Evolutionary conservation across 2,329 filamentous ascomycete species (phyloP).

Genomic region (Aspergillus pseudoterreus): DNA sequence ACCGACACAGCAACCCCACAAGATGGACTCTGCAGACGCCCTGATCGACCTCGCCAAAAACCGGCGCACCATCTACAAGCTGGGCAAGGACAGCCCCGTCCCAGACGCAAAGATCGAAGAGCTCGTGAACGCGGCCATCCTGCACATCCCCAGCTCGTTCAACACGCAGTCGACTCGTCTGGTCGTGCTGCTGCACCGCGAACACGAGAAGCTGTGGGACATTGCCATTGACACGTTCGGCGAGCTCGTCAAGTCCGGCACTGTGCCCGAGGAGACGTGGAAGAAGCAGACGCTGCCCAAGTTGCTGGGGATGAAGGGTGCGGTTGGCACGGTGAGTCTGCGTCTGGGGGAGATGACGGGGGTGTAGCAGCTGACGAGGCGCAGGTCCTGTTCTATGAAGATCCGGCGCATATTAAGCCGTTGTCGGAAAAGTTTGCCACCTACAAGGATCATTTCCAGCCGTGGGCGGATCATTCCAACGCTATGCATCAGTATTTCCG

Average conservation of each 20-base stretch:
- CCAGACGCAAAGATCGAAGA: slow-evolving; percentile 35
- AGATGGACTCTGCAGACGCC: slow-evolving; percentile 11
- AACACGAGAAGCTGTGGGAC: slow-evolving; percentile 88
- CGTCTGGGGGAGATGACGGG: too few relatives aligned
- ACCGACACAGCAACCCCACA: background rate
- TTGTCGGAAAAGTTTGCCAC: slow-evolving; percentile 66
- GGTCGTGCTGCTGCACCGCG: slow-evolving; percentile 72
- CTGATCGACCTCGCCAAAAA: slow-evolving; percentile 30
- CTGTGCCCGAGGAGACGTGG: slow-evolving; percentile 52
- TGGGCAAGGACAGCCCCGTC: slow-evolving; percentile 32
- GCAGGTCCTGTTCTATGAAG: slow-evolving; percentile 77
- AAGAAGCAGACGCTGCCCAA: slow-evolving; percentile 44
- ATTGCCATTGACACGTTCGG: slow-evolving; percentile 63
- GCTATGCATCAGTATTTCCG: slow-evolving; percentile 76
- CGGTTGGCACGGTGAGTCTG: slow-evolving; percentile 65
- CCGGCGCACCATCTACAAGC: slow-evolving; percentile 35
- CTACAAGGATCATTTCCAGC: slow-evolving; percentile 76
- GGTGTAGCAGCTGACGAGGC: too few relatives aligned
- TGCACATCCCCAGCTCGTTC: slow-evolving; percentile 75
- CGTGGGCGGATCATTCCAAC: slow-evolving; percentile 71
- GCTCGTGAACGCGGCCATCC: slow-evolving; percentile 49
- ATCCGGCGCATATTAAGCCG: slow-evolving; percentile 62
- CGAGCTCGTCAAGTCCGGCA: slow-evolving; percentile 60
- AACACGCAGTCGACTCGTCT: slow-evolving; percentile 81
- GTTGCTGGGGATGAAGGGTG: slow-evolving; percentile 62